phyloP scores from a whole-genome alignment of 768 basidiomycete genomes.

The Saitozyma podzolica region DNA sequence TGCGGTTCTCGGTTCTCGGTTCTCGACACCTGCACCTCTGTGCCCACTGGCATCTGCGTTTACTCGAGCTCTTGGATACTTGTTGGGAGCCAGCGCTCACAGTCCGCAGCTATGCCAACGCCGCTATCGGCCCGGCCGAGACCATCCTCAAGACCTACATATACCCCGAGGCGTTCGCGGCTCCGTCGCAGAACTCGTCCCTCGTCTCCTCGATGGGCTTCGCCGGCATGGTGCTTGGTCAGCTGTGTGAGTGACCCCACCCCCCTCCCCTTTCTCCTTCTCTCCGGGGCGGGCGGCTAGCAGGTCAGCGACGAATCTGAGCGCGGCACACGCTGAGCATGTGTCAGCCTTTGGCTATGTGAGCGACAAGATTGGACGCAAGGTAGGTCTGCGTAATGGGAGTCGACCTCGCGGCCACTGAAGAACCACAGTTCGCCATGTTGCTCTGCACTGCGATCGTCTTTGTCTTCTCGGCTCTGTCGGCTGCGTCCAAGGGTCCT shows the following conservation, averaged over 20 bases:
- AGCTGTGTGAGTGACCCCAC: slow-evolving; percentile 61
- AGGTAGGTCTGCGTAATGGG: slow-evolving; percentile 68
- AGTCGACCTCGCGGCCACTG: slow-evolving; percentile 24
- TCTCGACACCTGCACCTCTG: not conserved
- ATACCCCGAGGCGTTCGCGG: slow-evolving; percentile 60
- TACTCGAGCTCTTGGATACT: not conserved
- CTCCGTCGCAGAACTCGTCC: slow-evolving; percentile 62
- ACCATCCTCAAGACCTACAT: slow-evolving; percentile 62
- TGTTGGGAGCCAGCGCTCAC: not conserved
- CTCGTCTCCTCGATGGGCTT: slow-evolving; percentile 72
- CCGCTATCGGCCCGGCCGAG: slow-evolving; percentile 34
- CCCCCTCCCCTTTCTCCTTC: not conserved
- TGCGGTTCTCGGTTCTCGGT: not conserved
- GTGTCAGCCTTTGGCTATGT: slow-evolving; percentile 59
- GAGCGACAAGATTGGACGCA: slow-evolving; percentile 79
- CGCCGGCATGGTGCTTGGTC: slow-evolving; percentile 82
- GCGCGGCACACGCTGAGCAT: not conserved
- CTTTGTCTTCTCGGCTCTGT: slow-evolving; percentile 76
- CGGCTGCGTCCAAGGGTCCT: slow-evolving; percentile 78
- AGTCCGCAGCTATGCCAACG: slow-evolving; percentile 30
- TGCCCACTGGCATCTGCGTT: not conserved
- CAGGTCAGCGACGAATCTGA: too few species aligned
- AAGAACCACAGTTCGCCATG: slow-evolving; percentile 48
- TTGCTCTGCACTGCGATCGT: slow-evolving; percentile 82
- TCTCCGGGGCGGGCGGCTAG: not conserved